Evolutionary conservation across 345 rosid genomes (phyloP).

Genomic region (Eucalyptus rudis): DNA sequence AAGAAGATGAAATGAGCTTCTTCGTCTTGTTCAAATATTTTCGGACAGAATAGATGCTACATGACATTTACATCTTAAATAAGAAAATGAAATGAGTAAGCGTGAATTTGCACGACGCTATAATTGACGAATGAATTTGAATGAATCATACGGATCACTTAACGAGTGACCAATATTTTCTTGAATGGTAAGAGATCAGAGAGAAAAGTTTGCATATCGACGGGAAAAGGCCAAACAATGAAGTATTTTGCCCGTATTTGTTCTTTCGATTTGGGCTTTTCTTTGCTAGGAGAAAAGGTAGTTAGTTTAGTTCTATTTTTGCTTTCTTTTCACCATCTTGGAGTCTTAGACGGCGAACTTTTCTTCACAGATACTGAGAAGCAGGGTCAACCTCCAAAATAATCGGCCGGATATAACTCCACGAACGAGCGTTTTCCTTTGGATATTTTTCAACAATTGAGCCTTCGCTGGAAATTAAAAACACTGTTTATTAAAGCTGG

Average conservation of each 20-base stretch:
- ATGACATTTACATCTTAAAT: background rate
- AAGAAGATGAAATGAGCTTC: background rate
- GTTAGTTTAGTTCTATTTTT: background rate
- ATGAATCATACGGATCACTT: accelerated
- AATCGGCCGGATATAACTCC: background rate
- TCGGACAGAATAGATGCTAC: accelerated
- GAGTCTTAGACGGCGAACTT: background rate
- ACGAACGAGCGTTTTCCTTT: background rate
- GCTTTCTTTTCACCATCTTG: background rate
- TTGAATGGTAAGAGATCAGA: background rate
- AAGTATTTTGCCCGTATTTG: background rate
- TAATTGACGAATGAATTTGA: background rate
- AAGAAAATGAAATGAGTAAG: background rate
- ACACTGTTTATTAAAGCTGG: background rate
- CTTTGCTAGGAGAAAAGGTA: background rate
- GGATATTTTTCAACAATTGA: background rate
- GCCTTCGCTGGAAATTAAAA: background rate
- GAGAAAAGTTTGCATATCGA: background rate
- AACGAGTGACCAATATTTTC: background rate
- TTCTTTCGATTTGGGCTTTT: background rate
- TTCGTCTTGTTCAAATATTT: background rate
- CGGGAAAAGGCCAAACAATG: background rate
- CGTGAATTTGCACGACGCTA: accelerated
- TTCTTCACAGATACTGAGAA: background rate
- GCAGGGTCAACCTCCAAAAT: background rate